phyloP scores from a whole-genome alignment of 768 basidiomycete genomes.

The Ephemerocybe angulata region DNA sequence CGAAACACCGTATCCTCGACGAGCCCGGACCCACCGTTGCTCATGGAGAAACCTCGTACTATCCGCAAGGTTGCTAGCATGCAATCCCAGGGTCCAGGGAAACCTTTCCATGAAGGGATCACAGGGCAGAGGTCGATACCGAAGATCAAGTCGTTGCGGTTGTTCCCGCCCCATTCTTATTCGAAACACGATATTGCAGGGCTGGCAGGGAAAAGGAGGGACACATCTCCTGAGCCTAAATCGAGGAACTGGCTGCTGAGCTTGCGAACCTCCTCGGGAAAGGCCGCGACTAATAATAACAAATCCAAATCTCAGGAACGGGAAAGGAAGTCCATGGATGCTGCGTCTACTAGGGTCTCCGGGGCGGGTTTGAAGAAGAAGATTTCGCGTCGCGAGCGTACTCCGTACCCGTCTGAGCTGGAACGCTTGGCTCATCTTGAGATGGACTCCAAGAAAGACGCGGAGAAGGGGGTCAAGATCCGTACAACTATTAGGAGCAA shows the following conservation, averaged over 20 bases:
- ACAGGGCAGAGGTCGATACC: conserved; percentile 19
- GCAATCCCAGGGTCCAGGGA: conserved; percentile 22
- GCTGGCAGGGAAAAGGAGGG: not conserved
- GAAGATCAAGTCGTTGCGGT: conserved; percentile 26
- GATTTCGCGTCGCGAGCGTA: not conserved
- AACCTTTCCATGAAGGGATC: not conserved
- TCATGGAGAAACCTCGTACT: conserved; percentile 24
- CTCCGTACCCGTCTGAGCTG: conserved; percentile 5
- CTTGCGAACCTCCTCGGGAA: not conserved
- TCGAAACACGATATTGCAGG: not conserved
- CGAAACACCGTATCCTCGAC: conserved; percentile 7
- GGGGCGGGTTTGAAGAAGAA: not conserved
- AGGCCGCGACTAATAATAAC: not conserved
- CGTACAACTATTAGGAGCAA: too few relatives aligned
- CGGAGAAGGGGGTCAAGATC: too few relatives aligned
- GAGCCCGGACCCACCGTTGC: conserved; percentile 2
- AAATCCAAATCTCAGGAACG: too few relatives aligned
- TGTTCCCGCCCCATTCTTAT: conserved; percentile 14
- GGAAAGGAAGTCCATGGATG: not conserved
- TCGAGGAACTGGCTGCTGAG: conserved; percentile 1
- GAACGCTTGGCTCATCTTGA: too few relatives aligned
- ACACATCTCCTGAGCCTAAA: conserved; percentile 2
- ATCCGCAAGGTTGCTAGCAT: conserved; percentile 38
- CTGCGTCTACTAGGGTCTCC: not conserved
- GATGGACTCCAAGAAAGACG: too few relatives aligned